Conservation (phyloP, 2,329 filamentous ascomycete genomes). For the Trichophyton simii region DNA sequence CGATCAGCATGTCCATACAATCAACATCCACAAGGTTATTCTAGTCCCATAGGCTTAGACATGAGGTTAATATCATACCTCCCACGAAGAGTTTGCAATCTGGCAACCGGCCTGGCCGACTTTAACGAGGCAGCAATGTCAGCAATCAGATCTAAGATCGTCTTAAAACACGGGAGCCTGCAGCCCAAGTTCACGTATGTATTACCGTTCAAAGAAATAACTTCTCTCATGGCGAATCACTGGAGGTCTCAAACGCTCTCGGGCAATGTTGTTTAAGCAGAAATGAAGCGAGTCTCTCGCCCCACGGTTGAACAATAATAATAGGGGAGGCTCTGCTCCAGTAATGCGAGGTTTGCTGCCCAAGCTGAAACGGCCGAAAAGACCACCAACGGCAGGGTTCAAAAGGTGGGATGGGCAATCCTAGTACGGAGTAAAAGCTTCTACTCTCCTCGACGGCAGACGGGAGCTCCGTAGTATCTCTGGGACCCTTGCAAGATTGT, state of each 20-base stretch:
- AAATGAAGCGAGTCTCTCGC: background rate
- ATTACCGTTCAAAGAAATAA: slow-evolving; percentile 96
- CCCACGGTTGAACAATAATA: background rate
- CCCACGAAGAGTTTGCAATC: slow-evolving; percentile 99
- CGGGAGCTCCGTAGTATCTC: background rate
- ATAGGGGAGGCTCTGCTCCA: background rate
- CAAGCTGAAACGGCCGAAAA: background rate
- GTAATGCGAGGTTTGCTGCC: background rate
- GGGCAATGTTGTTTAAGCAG: background rate
- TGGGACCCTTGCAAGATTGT: background rate
- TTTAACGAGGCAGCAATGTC: slow-evolving; percentile 31
- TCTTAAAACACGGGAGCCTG: slow-evolving; percentile 42
- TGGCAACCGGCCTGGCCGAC: slow-evolving; percentile 99
- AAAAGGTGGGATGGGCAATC: background rate
- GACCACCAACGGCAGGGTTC: background rate
- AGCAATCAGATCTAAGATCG: slow-evolving; percentile 18
- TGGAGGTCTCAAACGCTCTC: background rate
- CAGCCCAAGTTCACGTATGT: slow-evolving; percentile 18
- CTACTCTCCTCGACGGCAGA: background rate
- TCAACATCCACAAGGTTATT: slow-evolving; percentile 7
- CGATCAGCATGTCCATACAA: slow-evolving; percentile 18
- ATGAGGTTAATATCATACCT: slow-evolving; percentile 49
- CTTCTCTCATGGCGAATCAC: slow-evolving; percentile 67
- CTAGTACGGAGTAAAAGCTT: background rate
- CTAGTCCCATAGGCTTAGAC: no score